Conservation (phyloP, 257 asterid genomes). For the Solanum sparsipilum region DNA sequence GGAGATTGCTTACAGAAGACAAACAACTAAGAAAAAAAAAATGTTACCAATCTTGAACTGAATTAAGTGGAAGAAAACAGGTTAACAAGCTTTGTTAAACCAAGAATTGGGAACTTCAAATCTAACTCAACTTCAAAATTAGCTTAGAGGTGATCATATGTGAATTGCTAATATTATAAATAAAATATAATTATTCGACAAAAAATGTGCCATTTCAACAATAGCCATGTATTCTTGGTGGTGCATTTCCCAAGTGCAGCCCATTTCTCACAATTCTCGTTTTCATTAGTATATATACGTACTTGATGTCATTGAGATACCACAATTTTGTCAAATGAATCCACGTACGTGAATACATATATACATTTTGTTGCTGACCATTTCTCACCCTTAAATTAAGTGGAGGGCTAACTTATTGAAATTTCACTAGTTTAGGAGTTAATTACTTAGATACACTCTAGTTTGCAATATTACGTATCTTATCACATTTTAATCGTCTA, state of each 20-base stretch:
- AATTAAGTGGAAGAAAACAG: neutral
- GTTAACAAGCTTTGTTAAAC: neutral
- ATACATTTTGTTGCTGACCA: conserved; percentile 91
- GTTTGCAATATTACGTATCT: too few species aligned
- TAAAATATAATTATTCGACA: too few species aligned
- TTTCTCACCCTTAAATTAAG: conserved; percentile 29
- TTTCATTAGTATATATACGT: conserved; percentile 10
- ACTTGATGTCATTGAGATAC: conserved; percentile 19
- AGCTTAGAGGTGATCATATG: neutral
- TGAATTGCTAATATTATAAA: neutral
- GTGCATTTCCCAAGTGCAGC: conserved; percentile 48
- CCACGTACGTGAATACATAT: conserved; percentile 90
- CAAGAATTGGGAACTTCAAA: neutral
- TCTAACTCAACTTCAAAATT: neutral
- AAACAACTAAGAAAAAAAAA: too few species aligned
- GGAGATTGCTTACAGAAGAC: too few species aligned
- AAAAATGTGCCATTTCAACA: neutral
- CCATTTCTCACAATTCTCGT: conserved; percentile 57
- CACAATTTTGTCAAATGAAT: conserved; percentile 50
- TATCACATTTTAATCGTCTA: too few species aligned
- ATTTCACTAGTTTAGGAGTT: too few species aligned
- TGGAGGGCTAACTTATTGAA: too few species aligned
- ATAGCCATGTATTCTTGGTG: conserved; percentile 57
- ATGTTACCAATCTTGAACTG: neutral
- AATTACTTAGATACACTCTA: too few species aligned